Evolutionary conservation across 768 basidiomycete species (phyloP).

Genomic region (Steccherinum ochraceum): DNA sequence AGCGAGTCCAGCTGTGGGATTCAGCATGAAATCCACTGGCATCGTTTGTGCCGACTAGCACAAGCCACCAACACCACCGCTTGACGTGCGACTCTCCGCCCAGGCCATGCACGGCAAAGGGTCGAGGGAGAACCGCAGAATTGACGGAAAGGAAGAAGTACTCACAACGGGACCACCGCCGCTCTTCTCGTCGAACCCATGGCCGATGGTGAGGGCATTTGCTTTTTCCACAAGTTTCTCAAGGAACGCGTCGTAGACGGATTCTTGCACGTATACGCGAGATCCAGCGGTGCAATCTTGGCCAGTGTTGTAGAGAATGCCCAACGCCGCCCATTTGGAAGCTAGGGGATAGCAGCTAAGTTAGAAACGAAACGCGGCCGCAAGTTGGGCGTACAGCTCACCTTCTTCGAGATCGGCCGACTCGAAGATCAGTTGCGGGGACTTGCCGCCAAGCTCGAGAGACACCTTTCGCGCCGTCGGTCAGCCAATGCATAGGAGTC

Average conservation of each 20-base stretch:
- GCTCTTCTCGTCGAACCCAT: conserved; percentile 70
- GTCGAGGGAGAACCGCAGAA: no score
- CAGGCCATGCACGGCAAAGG: no score
- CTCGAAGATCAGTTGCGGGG: conserved; percentile 83
- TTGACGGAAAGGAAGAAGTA: conserved; percentile 10
- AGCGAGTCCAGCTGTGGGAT: no score
- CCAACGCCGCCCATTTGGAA: conserved; percentile 80
- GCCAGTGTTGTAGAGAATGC: conserved; percentile 85
- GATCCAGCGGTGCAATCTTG: conserved; percentile 94
- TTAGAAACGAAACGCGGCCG: conserved; percentile 2
- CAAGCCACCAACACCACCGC: no score
- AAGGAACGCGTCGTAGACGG: conserved; percentile 82
- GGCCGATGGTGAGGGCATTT: conserved; percentile 65
- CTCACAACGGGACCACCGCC: conserved; percentile 82
- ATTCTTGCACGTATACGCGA: conserved; percentile 82
- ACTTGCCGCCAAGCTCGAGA: conserved; percentile 92
- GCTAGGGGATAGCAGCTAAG: conserved; percentile 33
- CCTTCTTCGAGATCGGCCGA: conserved; percentile 89
- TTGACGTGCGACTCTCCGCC: no score
- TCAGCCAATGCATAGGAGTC: no score
- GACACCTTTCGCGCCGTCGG: conserved; percentile 49
- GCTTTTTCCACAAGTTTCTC: conserved; percentile 57
- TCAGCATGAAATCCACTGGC: no score
- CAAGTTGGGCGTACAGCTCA: conserved; percentile 13
- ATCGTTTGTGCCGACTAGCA: no score